Base-by-base conservation (phyloP, 2,329 filamentous ascomycete genomes). In the Scytalidium sp. region DNA sequence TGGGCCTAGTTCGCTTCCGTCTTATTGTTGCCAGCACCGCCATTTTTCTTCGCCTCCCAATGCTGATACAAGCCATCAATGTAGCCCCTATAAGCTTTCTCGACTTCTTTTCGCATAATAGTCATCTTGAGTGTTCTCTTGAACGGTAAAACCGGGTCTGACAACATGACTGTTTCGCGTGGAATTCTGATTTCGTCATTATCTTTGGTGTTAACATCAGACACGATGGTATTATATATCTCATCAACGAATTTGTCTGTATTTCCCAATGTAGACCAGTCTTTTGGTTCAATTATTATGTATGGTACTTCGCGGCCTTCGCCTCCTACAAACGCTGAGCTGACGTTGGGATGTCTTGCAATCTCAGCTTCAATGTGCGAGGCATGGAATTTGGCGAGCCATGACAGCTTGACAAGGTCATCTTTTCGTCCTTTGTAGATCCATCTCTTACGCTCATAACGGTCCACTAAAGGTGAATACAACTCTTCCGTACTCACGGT, bases 341-440 rank as follows among this genome's bases (percentile, higher is more conserved):
- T 4, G 3, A 45, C 23, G 5, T n/a, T 10, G 2, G 22, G 1
- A 19, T 45, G 22, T 19, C 19, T 32, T 3, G 1, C 1, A 3
- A 45, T 32, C 8, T 23, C 15, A 15, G 32, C 27, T 20, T 45
- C 43, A 15, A 45, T 45, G 15, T 45, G 23, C 27, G 43, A 9
- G 9, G 43, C 43, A 13, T 45, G 43, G 43, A 45, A 45, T 15
- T 45, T 45, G 3, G 43, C 23, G 6, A 45, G 43, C 43, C 43
- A 45, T 27, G 10, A n/a, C n/a, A 45, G 23, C 15, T 45, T 45
- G 15, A 32, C 27, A 11, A 45, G 25, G 19, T 45, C 43, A 45
- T 45, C 43, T 20, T 32, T 32, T 6, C 43, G 43, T 11, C 23
- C 13, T 9, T 13, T n/a, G 5, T 13, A 32, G 8, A 45, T 13